Evolutionary conservation across 2,329 filamentous ascomycete genomes (phyloP).

Genomic region (Monosporascus sp.): DNA sequence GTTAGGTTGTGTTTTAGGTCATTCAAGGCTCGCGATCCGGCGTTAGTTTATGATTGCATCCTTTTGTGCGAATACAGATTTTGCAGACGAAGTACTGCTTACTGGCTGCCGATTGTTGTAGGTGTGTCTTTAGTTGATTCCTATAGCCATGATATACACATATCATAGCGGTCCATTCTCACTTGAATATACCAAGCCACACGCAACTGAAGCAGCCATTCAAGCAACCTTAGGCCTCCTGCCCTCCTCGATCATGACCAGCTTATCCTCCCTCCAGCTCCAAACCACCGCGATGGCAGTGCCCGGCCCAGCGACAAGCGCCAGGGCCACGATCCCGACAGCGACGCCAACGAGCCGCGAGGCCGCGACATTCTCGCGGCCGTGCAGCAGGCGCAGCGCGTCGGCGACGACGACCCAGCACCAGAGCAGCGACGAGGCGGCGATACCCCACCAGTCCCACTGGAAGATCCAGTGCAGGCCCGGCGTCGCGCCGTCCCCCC

Average conservation of each 20-base stretch:
- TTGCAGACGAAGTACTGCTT: neutral
- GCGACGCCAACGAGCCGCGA: constrained; percentile 10
- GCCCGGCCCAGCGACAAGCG: constrained; percentile 19
- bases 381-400: constrained; percentile 11
- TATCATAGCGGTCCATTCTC: no score
- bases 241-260: constrained; percentile 19
- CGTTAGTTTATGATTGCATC: neutral
- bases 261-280: constrained; percentile 21
- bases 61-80: neutral
- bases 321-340: constrained; percentile 11
- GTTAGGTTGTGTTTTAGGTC: neutral
- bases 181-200: no score
- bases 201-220: neutral
- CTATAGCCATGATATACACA: no score
- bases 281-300: constrained; percentile 17
- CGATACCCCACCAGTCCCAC: constrained; percentile 21
- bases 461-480: constrained; percentile 27
- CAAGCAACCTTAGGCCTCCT: constrained; percentile 14
- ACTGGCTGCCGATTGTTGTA: neutral
- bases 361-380: neutral
- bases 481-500: constrained; percentile 14
- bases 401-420: constrained; percentile 19
- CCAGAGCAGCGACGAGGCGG: constrained; percentile 18
- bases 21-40: neutral
- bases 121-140: neutral